Conservation (phyloP, 371 early-diverging fungal species). For the Haplosporangium sp. region DNA sequence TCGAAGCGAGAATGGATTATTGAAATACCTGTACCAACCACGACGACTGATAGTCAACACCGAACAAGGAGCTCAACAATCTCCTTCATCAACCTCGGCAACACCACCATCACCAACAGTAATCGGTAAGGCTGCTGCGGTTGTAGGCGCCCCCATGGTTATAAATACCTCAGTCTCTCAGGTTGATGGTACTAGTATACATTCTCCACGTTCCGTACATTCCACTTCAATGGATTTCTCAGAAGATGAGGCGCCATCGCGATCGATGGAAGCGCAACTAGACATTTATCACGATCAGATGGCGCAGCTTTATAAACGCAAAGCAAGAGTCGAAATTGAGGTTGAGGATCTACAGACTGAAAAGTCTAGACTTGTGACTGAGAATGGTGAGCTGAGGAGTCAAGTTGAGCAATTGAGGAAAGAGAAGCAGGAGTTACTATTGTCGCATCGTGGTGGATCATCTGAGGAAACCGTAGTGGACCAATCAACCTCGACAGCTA, state of each 20-base stretch:
- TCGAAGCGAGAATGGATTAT: constrained; percentile 18
- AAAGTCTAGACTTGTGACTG: constrained; percentile 15
- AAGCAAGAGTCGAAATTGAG: constrained; percentile 31
- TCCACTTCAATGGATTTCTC: background rate
- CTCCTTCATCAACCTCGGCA: background rate
- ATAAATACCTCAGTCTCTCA: constrained; percentile 1
- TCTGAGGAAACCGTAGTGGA: constrained; percentile 1
- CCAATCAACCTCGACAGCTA: background rate
- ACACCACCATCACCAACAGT: background rate
- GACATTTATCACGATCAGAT: constrained; percentile 30
- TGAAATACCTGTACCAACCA: constrained; percentile 45
- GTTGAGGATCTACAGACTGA: constrained; percentile 28
- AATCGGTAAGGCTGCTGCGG: background rate
- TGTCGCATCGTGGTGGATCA: background rate
- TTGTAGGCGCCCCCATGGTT: background rate
- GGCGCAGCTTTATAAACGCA: constrained; percentile 40
- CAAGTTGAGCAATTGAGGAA: constrained; percentile 27
- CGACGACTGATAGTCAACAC: constrained; percentile 5
- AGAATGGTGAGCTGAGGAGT: constrained; percentile 17
- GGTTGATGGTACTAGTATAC: background rate
- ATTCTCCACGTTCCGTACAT: background rate
- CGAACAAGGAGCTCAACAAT: background rate
- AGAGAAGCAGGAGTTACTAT: constrained; percentile 14
- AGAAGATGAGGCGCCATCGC: background rate
- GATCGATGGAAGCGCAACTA: constrained; percentile 11